Base-by-base conservation (phyloP, 257 asterid species). In the Gentiana macrophylla region DNA sequence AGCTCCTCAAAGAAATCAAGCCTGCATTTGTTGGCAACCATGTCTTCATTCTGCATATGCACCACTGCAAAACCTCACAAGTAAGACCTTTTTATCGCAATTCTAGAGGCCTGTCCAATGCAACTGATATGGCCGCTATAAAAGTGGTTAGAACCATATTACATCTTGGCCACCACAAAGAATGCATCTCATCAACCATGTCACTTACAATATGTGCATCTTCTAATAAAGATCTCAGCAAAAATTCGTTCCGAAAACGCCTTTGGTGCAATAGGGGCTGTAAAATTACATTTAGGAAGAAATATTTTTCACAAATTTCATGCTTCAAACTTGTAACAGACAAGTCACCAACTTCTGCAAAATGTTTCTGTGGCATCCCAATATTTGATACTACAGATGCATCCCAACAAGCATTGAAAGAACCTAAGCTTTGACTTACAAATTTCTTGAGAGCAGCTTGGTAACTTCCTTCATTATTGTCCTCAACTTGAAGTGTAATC, bases 231-330 rank as follows among this genome's bases (percentile, higher is more conserved):
- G 89, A 73, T 71, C 91, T 74, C 72, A 64, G 67, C 82, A 87
- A 68, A 70, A 91, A 88, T 62, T 87, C 94, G 72, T 79, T 94
- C 56, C 84, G 86, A 70, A 91, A 87, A 45, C 82, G 81, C 64
- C 81, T 69, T 15, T 87, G 50, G 79, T 87, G 96, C 97, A 97
- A 91, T 76, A 91, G 69, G 48, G 98, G 87, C 95, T 91, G 97
- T 71, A 91, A 87, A 66, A 91, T 88, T 77, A 91, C 98, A 80
- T 91, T 91, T 43, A 85, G 86, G 76, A 91, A 91, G 74, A 97
- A 91, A 75, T 91, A 87, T 67, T 91, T 84, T 81, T 84, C 95
- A 41, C 98, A 95, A 64, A 79, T 82, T 78, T 91, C 97, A 68
- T 91, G 84, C 74, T 74, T 85, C 13, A 91, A 79, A 71, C 98